Evolutionary conservation across 352 stramenopile species (phyloP), one percentile per base, ranked within the genome.

Genomic region (Globisporangium spiculum): DNA sequence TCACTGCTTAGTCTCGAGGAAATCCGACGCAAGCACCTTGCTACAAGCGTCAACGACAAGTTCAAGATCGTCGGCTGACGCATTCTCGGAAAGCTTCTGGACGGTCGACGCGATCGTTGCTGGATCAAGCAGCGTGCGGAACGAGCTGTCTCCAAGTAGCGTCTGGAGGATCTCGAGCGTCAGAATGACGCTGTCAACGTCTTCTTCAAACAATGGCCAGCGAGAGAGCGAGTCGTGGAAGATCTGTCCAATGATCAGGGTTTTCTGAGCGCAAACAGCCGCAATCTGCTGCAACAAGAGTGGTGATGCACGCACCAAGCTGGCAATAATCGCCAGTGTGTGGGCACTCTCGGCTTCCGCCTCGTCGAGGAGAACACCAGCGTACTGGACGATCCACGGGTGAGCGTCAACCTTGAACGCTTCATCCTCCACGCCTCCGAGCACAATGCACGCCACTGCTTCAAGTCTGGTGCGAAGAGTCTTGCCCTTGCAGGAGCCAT

Each of bases 121-220:
- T 1, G 75, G 69, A 34, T 86, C 71, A 22, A 91, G 63, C 6
- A 77, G 70, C 26, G 60, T 38, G n/a, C 74, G 69, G 12, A 91
- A 69, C 1, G 68, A 63, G 14, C 76, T 57, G 10, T 83, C 74
- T 4, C 46, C 71, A 4, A 87, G 68, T 0, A 91, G 68, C 1
- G 66, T 53, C 14, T 75, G 63, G 12, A 91, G 57, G 18, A 91
- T 63, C 38, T 88, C 70, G 12, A 91, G 68, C 14, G 78, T 81
- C 20, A 87, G 66, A 46, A 88, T 63, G 5, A 87, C 76, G n/a
- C 78, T 66, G 52, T 91, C 82, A 1, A 87, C 64, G 60, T 91
- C 82, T 34, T 91, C 82, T 66, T 91, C 82, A 61, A 84, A 91
- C 26, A 91, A 62, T 4, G 82, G 82, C 82, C 82, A 91, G 34